Conservation (phyloP, 306 rosid species). For the Acacia crassicarpa region DNA sequence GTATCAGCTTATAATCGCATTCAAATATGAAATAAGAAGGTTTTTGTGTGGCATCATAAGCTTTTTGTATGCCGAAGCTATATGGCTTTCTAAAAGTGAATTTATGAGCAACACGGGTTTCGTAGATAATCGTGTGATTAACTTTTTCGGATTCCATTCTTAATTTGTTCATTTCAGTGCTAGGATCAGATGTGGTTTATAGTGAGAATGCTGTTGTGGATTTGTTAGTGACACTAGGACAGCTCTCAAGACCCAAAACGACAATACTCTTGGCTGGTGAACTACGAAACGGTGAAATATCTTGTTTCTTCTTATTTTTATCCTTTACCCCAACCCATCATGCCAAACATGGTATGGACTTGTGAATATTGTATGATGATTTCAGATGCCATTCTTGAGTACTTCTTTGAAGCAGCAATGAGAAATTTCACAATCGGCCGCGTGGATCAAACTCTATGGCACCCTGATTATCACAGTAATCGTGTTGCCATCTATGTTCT, state of each 20-base stretch:
- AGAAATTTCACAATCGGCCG: slow-evolving; percentile 69
- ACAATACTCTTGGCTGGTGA: slow-evolving; percentile 82
- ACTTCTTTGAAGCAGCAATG: slow-evolving; percentile 72
- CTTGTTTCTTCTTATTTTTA: not conserved
- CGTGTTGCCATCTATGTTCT: slow-evolving; percentile 76
- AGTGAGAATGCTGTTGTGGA: slow-evolving; percentile 75
- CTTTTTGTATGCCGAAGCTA: not conserved
- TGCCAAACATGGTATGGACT: slow-evolving; percentile 16
- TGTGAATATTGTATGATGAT: slow-evolving; percentile 28
- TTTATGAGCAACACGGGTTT: not conserved
- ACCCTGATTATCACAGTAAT: slow-evolving; percentile 71
- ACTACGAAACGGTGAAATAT: slow-evolving; percentile 65
- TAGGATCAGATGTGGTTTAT: slow-evolving; percentile 85
- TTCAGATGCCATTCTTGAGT: slow-evolving; percentile 83
- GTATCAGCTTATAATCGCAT: slow-evolving; percentile 7
- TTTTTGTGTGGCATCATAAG: not conserved
- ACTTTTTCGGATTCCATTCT: not conserved
- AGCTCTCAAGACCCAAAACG: slow-evolving; percentile 69
- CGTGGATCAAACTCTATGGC: slow-evolving; percentile 73
- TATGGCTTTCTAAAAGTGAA: not conserved
- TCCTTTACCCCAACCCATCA: not conserved
- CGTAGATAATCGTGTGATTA: not conserved
- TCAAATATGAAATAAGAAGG: not conserved
- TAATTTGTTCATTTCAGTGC: slow-evolving; percentile 44
- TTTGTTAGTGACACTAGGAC: slow-evolving; percentile 63